A percentile compares a stretch with the other conserved stretches of the same genome.
phyloP scores from a whole-genome alignment of 495 filamentous ascomycete genomes.

The Penicillium malachiteum region DNA sequence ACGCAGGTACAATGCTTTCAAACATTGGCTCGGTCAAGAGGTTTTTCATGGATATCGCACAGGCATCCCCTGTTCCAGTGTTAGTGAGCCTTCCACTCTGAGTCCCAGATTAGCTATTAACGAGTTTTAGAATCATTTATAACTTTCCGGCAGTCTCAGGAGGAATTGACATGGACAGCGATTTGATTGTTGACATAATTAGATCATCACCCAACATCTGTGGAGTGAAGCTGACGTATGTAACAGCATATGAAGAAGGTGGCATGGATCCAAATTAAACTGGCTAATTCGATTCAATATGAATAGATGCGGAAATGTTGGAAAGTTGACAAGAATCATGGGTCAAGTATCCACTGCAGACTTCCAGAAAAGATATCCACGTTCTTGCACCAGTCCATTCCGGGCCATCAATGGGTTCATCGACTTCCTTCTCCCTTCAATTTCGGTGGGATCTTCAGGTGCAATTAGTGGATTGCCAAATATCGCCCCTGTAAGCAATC shows the following conservation, averaged over 20 bases:
- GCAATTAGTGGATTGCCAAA: conserved; percentile 8
- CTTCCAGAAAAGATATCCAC: neutral
- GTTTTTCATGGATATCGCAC: conserved; percentile 6
- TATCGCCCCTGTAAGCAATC: conserved; percentile 4
- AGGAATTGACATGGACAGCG: conserved; percentile 8
- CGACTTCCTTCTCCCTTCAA: conserved; percentile 6
- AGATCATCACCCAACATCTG: conserved; percentile 2
- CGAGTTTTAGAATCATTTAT: conserved; percentile 2
- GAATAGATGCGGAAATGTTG: conserved; percentile 8
- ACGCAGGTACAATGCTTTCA: neutral
- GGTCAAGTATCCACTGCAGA: conserved; percentile 1
- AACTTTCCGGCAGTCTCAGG: conserved; percentile 5
- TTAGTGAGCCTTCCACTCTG: neutral
- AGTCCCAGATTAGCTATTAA: neutral
- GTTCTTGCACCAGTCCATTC: neutral
- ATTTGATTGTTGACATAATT: conserved; percentile 2
- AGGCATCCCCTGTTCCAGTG: conserved; percentile 5
- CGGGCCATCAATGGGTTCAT: conserved; percentile 6
- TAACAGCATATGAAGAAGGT: no score
- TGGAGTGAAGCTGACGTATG: conserved; percentile 5
- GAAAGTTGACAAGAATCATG: conserved; percentile 7
- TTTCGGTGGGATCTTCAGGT: conserved; percentile 2
- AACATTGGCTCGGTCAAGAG: neutral
- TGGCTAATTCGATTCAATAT: no score
- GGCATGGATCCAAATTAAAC: no score